Conservation (phyloP, 768 basidiomycete species). For the Calocybe cyanea region DNA sequence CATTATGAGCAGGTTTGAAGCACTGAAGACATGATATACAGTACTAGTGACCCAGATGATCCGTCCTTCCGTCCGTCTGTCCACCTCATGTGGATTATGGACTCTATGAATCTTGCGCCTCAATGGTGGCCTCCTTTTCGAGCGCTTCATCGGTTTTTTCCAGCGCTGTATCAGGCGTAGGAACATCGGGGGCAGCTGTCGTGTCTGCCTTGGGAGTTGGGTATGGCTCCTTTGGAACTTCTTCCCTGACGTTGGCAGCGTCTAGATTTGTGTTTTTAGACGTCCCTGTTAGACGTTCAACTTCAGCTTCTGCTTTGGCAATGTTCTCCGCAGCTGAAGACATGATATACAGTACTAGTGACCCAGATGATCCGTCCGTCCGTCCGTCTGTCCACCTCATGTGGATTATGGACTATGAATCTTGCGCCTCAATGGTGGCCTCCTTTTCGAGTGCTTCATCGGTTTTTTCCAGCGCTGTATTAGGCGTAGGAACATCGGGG, state of each 20-base stretch:
- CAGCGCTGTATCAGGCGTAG: slow-evolving; percentile 35
- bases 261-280: slow-evolving; percentile 40
- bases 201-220: slow-evolving; percentile 36
- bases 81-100: not conserved
- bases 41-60: slow-evolving; percentile 1
- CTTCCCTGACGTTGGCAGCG: slow-evolving; percentile 33
- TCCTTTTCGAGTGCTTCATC: slow-evolving; percentile 30
- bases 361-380: slow-evolving; percentile 9
- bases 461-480: slow-evolving; percentile 39
- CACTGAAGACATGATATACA: slow-evolving; percentile 11
- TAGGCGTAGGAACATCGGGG: slow-evolving; percentile 31
- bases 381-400: not conserved
- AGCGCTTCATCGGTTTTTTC: slow-evolving; percentile 38
- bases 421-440: slow-evolving; percentile 22
- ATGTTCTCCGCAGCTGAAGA: slow-evolving; percentile 59
- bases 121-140: slow-evolving; percentile 26
- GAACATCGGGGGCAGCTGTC: slow-evolving; percentile 25
- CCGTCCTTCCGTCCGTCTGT: slow-evolving; percentile 10
- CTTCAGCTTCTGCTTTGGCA: slow-evolving; percentile 74
- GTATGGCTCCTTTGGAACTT: slow-evolving; percentile 41
- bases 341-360: slow-evolving; percentile 7
- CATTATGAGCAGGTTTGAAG: slow-evolving; percentile 13
- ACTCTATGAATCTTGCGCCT: slow-evolving; percentile 16
- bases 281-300: slow-evolving; percentile 52
- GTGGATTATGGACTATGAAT: slow-evolving; percentile 8